A percentile compares a stretch with the other conserved stretches of the same genome.
Evolutionary conservation across 768 basidiomycete species (phyloP).

Genomic region (Suillus placidus): DNA sequence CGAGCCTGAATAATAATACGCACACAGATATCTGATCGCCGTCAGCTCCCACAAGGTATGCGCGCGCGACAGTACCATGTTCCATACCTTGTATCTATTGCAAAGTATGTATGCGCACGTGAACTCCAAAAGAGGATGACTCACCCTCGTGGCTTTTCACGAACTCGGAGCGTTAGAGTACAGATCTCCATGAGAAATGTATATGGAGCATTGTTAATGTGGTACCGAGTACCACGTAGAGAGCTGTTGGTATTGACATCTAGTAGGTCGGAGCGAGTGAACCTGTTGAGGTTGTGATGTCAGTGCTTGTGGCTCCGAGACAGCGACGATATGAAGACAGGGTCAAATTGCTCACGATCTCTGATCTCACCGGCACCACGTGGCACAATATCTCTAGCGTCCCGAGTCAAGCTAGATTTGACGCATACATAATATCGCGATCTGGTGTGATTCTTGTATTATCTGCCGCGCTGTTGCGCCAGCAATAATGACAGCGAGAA

Average conservation of each 20-base stretch:
- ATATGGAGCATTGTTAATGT: not conserved
- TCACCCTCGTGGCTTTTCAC: not conserved
- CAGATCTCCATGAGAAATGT: not conserved
- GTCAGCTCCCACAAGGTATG: not conserved
- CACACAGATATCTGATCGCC: not conserved
- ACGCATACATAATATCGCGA: not conserved
- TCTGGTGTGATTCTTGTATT: not conserved
- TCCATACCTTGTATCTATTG: not conserved
- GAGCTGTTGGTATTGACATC: not conserved
- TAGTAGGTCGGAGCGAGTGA: not conserved
- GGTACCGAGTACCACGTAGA: not conserved
- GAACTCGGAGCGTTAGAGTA: not conserved
- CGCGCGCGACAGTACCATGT: not conserved
- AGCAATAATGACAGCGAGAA: not conserved
- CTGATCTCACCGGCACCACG: not conserved
- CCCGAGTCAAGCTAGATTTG: not conserved
- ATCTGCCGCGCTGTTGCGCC: not conserved
- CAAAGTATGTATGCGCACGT: not conserved
- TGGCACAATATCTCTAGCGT: not conserved
- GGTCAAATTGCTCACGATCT: not conserved
- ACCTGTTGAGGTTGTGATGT: not conserved
- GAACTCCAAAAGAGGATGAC: not conserved
- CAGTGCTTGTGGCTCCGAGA: not conserved
- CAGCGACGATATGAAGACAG: not conserved
- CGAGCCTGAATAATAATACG: not conserved